A percentile compares a stretch with the other conserved stretches of the same genome.
These are phyloP conservation scores for Ramaria sp. DNA, from an alignment of 768 basidiomycete genomes.

Conservation along the genomic window DNA sequence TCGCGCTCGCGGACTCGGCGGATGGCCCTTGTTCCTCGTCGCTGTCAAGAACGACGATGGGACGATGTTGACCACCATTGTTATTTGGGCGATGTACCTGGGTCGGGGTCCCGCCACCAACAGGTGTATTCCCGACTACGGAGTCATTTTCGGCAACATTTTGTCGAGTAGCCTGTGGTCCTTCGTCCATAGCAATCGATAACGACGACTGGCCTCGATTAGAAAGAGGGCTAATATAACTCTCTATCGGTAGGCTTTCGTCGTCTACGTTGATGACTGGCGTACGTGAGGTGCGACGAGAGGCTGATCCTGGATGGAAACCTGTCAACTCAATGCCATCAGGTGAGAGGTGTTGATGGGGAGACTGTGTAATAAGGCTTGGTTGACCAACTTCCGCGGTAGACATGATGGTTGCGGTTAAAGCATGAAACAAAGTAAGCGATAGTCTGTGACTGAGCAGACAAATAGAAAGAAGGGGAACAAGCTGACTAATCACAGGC, in stretches of 20 bases:
- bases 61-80: not conserved
- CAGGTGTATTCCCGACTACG: not conserved
- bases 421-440: too few relatives aligned
- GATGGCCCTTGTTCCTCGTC: conserved; percentile 26
- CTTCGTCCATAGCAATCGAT: not conserved
- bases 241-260: not conserved
- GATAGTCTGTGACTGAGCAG: too few relatives aligned
- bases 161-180: not conserved
- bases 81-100: not conserved
- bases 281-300: not conserved
- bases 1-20: not conserved
- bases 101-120: not conserved
- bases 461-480: too few relatives aligned
- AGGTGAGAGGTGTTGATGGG: not conserved
- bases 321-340: not conserved
- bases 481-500: too few relatives aligned
- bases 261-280: not conserved
- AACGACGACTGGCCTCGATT: not conserved
- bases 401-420: not conserved
- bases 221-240: not conserved
- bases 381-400: not conserved
- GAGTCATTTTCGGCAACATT: not conserved
- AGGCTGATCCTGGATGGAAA: not conserved
- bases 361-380: not conserved
- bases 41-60: conserved; percentile 28